These are phyloP conservation scores for Phellinidium pouzarii DNA, from an alignment of 1,284 basidiomycete genomes.

Conservation along the genomic window DNA sequence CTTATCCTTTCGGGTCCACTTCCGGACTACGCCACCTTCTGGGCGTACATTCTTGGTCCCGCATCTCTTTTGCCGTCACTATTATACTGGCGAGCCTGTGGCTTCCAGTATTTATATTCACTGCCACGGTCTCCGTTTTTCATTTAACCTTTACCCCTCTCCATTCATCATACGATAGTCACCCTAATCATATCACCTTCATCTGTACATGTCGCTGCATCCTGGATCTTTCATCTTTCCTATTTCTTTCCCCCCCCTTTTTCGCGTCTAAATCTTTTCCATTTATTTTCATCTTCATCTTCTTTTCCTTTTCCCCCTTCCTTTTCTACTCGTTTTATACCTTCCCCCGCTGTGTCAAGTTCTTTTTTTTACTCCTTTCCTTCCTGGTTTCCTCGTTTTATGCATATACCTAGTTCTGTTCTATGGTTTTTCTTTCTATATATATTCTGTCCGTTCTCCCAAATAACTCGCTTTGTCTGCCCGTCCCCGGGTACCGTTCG, in stretches of 20 bases:
- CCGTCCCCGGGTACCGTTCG: no score
- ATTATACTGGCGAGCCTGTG: not conserved
- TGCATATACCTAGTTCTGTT: not conserved
- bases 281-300: not conserved
- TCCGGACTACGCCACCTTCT: not conserved
- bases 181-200: not conserved
- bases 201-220: slow-evolving; percentile 7
- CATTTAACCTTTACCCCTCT: not conserved
- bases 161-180: not conserved
- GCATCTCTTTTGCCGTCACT: not conserved
- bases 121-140: not conserved
- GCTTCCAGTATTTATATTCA: not conserved
- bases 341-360: no score
- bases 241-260: not conserved
- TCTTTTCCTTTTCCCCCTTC: not conserved
- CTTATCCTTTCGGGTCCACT: not conserved
- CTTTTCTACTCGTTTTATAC: not conserved
- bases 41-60: not conserved
- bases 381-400: not conserved
- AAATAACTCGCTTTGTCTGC: not conserved
- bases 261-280: no score
- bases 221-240: slow-evolving; percentile 1
- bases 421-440: not conserved
- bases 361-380: not conserved
- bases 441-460: no score